Conservation (phyloP, 768 basidiomycete genomes). For the Trametes meyenii region DNA sequence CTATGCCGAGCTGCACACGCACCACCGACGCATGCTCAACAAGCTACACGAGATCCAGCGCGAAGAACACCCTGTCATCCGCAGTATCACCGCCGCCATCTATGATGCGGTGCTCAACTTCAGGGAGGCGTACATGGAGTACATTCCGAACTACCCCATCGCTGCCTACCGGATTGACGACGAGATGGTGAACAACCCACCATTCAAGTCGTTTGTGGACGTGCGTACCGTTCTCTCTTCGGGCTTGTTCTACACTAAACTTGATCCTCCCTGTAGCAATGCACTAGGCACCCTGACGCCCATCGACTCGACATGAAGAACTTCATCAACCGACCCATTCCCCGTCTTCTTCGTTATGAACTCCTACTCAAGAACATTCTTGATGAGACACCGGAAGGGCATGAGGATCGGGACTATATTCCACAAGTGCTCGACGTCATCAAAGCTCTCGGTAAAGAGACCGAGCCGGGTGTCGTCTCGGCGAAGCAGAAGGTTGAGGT, state of each 20-base stretch:
- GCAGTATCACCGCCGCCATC: conserved; percentile 79
- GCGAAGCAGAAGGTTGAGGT: conserved; percentile 89
- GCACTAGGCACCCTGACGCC: conserved; percentile 69
- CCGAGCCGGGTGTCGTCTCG: conserved; percentile 82
- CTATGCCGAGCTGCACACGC: conserved; percentile 69
- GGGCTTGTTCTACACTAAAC: neutral
- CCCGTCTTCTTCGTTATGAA: conserved; percentile 86
- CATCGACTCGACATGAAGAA: conserved; percentile 89
- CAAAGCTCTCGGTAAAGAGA: conserved; percentile 82
- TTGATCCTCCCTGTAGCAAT: conserved; percentile 38
- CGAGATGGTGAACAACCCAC: conserved; percentile 78
- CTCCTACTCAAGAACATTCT: conserved; percentile 80
- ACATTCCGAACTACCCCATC: conserved; percentile 91
- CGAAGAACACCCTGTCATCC: conserved; percentile 82
- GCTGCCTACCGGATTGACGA: conserved; percentile 87
- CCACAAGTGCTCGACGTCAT: conserved; percentile 88
- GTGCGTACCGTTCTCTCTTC: conserved; percentile 44
- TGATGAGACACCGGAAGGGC: conserved; percentile 70
- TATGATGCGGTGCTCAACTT: conserved; percentile 92
- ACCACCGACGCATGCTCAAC: conserved; percentile 78
- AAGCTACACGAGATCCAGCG: conserved; percentile 85
- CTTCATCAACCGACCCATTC: conserved; percentile 92
- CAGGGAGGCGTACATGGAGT: conserved; percentile 90
- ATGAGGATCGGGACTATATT: conserved; percentile 83
- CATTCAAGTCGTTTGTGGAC: conserved; percentile 83